Evolutionary conservation across 1,284 basidiomycete genomes (phyloP).

Genomic region (Ustilago nuda): DNA sequence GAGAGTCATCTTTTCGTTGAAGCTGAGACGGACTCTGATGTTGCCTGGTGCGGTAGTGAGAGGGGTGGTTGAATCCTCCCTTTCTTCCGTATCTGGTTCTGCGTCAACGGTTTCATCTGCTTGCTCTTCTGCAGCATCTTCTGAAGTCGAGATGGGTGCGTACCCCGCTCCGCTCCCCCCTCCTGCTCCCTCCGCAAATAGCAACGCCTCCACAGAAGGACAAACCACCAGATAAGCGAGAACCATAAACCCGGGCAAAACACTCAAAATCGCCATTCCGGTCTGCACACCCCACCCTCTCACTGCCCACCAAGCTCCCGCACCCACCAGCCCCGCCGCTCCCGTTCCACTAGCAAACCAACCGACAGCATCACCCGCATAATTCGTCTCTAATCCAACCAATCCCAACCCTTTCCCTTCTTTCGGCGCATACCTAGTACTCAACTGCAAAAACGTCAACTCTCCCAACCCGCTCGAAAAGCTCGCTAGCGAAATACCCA

Average conservation of each 20-base stretch:
- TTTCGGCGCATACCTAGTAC: slow-evolving; percentile 75
- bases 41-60: neutral
- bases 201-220: slow-evolving; percentile 35
- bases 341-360: slow-evolving; percentile 81
- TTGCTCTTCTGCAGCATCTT: neutral
- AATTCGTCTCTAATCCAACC: slow-evolving; percentile 33
- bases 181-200: neutral
- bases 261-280: slow-evolving; percentile 76
- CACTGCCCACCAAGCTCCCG: slow-evolving; percentile 93
- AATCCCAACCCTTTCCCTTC: slow-evolving; percentile 10
- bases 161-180: slow-evolving; percentile 4
- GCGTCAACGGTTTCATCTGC: neutral
- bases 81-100: slow-evolving; percentile 2
- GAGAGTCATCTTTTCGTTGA: slow-evolving; percentile 62
- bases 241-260: slow-evolving; percentile 61
- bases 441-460: slow-evolving; percentile 91
- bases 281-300: slow-evolving; percentile 83
- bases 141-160: slow-evolving; percentile 27
- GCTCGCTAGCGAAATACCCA: slow-evolving; percentile 89
- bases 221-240: slow-evolving; percentile 53
- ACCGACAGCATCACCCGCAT: slow-evolving; percentile 52
- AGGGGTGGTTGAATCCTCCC: neutral
- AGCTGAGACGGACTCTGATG: slow-evolving; percentile 35
- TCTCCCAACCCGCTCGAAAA: slow-evolving; percentile 95
- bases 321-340: slow-evolving; percentile 90